Base-by-base conservation (phyloP, 2,329 filamentous ascomycete species). In the Clonostachys sp. region DNA sequence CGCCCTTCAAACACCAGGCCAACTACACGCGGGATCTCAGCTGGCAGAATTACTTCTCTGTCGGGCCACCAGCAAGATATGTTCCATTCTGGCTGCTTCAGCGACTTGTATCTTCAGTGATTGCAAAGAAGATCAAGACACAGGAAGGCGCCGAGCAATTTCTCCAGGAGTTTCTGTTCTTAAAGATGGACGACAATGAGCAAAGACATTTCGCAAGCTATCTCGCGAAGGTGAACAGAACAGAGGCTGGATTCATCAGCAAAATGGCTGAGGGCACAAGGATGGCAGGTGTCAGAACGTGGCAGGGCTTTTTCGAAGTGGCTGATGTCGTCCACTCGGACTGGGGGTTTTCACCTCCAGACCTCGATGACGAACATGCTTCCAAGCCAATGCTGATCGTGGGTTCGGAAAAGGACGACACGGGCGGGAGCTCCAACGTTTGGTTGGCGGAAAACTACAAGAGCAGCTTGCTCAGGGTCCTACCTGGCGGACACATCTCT, bases 271-370 rank as follows among this genome's bases (percentile, higher is more conserved):
- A n/a, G 2, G 42, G 49, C 6, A 42, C 51, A 1, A 44, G 56
- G 17, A 45, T 34, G 42, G 20, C 33, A 14, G 30, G 41, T 52
- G 45, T 17, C 51, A 43, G 30, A 17, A 47, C 12, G 51, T 59
- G 55, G 54, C 54, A 55, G 24, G 56, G 55, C 7, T 59, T 57
- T 24, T 50, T 55, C 44, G 54, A 59, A 18, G 54, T 55, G 34
- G 49, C 53, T 2, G 55, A 57, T 41, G 52, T 57, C 20, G 48
- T 59, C 17, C 52, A 55, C 46, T 51, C 53, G 2, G 54, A 57
- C 33, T 57, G 56, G 55, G 56, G 55, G 3, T 57, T 57, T 38
- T 7, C 42, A n/a, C 52, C 54, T 4, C 36, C 41, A 3, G 38
- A 39, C 17, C 42, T 58, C 2, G 54, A 56, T 20, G 45, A 49